These are phyloP conservation scores for Cryptococcus sp. DNA, from an alignment of 1,284 basidiomycete species.

Conservation along the genomic window DNA sequence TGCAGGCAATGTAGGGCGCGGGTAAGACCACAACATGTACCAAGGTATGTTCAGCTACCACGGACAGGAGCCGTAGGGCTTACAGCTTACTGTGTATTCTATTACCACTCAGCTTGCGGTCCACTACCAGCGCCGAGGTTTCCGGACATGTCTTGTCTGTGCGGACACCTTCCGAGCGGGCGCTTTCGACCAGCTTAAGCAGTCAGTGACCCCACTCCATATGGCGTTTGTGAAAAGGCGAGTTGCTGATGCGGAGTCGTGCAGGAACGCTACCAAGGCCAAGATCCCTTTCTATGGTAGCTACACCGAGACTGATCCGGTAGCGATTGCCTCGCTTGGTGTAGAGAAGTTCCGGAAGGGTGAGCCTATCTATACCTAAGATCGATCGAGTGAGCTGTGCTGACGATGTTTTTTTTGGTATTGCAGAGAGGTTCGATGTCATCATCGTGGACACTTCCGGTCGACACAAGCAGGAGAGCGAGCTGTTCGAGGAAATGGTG, in stretches of 20 bases:
- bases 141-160: slow-evolving; percentile 97
- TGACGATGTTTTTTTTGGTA: slow-evolving; percentile 14
- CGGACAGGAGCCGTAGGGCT: too few relatives aligned
- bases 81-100: neutral
- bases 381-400: neutral
- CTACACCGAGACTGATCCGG: slow-evolving; percentile 98
- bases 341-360: slow-evolving; percentile 92
- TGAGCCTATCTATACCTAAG: slow-evolving; percentile 9
- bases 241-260: neutral
- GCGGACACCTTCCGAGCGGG: slow-evolving; percentile 99
- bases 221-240: neutral
- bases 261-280: slow-evolving; percentile 80
- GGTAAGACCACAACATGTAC: slow-evolving; percentile 99
- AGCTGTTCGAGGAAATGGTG: slow-evolving; percentile 97
- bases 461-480: slow-evolving; percentile 94
- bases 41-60: slow-evolving; percentile 52
- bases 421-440: slow-evolving; percentile 83
- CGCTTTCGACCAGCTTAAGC: slow-evolving; percentile 92
- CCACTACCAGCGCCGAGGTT: slow-evolving; percentile 94
- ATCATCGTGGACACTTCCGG: slow-evolving; percentile 99
- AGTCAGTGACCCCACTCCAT: slow-evolving; percentile 58
- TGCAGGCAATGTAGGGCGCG: slow-evolving; percentile 64
- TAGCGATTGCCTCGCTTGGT: slow-evolving; percentile 88
- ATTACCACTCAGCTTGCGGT: slow-evolving; percentile 75
- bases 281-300: slow-evolving; percentile 99